Percentiles rank a stretch among this genome's conserved stretches.
Conservation (phyloP, 805 yeast genomes). For the Metschnikowia kofuensis region DNA sequence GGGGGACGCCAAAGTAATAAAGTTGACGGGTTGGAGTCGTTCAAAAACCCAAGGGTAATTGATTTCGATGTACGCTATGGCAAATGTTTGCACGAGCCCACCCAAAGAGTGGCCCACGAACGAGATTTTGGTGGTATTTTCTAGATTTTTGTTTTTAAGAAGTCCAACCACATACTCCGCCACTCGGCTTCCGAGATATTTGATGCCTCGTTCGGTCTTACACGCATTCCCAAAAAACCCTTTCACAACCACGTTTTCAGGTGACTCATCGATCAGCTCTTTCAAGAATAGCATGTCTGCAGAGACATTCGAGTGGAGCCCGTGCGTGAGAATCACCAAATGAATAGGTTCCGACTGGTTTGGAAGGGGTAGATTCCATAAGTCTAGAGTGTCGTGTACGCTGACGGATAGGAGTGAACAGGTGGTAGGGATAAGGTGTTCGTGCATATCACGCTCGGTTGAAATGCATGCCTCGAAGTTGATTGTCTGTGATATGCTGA, state of each 20-base stretch:
- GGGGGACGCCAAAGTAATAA: constrained; percentile 84
- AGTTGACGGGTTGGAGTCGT: constrained; percentile 66
- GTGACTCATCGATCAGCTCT: constrained; percentile 65
- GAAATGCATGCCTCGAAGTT: constrained; percentile 59
- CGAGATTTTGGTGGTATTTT: constrained; percentile 60
- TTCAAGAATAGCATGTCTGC: constrained; percentile 88
- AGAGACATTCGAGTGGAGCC: constrained; percentile 83
- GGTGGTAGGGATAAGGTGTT: constrained; percentile 27
- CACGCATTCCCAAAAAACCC: constrained; percentile 85
- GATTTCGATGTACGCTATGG: constrained; percentile 72
- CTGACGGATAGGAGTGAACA: constrained; percentile 42
- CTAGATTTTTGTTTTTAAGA: constrained; percentile 39
- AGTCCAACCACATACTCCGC: constrained; percentile 70
- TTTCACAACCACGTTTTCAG: constrained; percentile 71
- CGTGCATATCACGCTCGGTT: constrained; percentile 19
- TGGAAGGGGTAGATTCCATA: constrained; percentile 72
- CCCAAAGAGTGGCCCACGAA: constrained; percentile 94
- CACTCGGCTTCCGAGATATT: constrained; percentile 75
- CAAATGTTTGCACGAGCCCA: constrained; percentile 88
- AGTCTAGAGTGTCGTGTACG: constrained; percentile 56
- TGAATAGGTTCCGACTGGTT: constrained; percentile 59
- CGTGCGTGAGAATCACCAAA: constrained; percentile 84
- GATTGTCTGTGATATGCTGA: constrained; percentile 65
- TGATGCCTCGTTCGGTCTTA: constrained; percentile 84
- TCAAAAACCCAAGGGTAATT: constrained; percentile 72